Base-by-base conservation (phyloP, 306 rosid species). In the Inga laurina region DNA sequence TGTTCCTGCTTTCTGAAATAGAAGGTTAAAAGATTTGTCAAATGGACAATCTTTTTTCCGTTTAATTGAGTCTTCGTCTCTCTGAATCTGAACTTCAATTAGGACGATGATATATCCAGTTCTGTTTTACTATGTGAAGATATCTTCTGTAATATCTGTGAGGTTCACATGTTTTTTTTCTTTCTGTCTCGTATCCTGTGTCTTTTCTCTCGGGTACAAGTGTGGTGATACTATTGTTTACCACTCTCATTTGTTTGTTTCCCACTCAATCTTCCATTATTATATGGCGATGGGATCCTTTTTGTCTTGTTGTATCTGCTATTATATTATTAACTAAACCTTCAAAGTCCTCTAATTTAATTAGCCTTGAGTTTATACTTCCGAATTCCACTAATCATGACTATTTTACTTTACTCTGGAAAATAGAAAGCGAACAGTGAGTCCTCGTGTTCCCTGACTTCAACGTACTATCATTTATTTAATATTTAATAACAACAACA, bases 271-370 rank as follows among this genome's bases (percentile, higher is more conserved):
- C 64, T n/a, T 51, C 75, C 35, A 34, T 32, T 12, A 68, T 68
- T 15, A 10, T 79, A 37, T 49, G 19, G 56, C 4, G 56, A 49
- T 49, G 21, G 21, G 56, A 1, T 15, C 56, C 56, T 49, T 49
- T 49, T 49, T 49, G 56, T 49, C 21, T 49, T 49, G 19, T 49
- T 49, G 21, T 49, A 5, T 15, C 56, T 49, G 18, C 56, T 14
- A 49, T 49, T 15, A 49, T 14, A 13, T 14, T 3, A 1, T 48
- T 1, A 13, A 11, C 18, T 48, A 37, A 69, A 24, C 3, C 37
- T 37, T 52, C 22, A 21, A n/a, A 80, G 72, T 80, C 62, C 57
- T 71, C 62, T 27, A 30, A 43, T 78, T 62, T 46, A 32, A 32
- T 32, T 32, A 24, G 35, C 32, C 39, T n/a, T 21, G 0, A 6